Evolutionary conservation across 2,329 filamentous ascomycete genomes (phyloP).

Genomic region (Cryphonectria radicalis): DNA sequence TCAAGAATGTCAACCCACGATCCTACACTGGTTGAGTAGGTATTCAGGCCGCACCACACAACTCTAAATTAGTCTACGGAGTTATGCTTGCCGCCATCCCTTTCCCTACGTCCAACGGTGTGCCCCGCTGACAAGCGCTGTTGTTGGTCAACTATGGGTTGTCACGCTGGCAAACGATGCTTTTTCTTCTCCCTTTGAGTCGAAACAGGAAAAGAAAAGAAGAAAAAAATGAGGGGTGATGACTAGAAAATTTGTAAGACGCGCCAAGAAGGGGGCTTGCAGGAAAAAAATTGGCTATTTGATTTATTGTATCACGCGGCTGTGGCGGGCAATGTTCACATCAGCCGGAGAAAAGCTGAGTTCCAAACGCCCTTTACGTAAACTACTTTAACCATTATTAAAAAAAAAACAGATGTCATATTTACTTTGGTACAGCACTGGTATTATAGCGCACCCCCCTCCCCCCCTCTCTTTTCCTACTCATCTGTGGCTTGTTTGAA

Average conservation of each 20-base stretch:
- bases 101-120: neutral
- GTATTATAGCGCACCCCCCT: neutral
- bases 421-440: neutral
- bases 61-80: slow-evolving; percentile 1
- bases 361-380: neutral
- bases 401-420: no score
- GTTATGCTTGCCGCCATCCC: neutral
- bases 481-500: neutral
- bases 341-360: neutral
- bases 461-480: neutral
- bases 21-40: neutral
- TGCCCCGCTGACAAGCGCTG: neutral
- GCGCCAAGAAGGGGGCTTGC: neutral
- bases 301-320: neutral
- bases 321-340: neutral
- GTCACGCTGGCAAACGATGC: neutral
- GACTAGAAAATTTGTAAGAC: neutral
- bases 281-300: neutral
- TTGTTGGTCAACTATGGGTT: neutral
- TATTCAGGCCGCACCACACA: neutral
- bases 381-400: no score
- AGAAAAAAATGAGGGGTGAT: neutral
- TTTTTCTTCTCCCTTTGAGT: neutral
- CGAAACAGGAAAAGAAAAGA: neutral
- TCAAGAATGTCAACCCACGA: neutral